These are phyloP conservation scores for Mycosarcoma mackinlayi DNA, from an alignment of 1,284 basidiomycete genomes.

Conservation along the genomic window DNA sequence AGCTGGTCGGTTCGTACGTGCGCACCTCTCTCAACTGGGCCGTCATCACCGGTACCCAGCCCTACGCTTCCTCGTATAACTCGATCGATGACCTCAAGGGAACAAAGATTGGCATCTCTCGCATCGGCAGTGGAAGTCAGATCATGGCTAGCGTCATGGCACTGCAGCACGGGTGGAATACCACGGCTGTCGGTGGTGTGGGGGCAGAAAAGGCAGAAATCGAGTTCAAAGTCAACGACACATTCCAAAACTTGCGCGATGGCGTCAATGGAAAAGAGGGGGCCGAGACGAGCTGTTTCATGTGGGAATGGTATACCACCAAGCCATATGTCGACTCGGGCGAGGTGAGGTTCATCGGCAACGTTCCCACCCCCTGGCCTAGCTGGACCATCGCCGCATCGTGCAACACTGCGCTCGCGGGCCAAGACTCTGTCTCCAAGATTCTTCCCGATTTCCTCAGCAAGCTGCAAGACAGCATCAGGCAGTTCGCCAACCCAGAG, in stretches of 20 bases:
- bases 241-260: slow-evolving; percentile 77
- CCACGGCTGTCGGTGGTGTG: slow-evolving; percentile 7
- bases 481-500: slow-evolving; percentile 50
- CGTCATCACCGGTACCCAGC: slow-evolving; percentile 84
- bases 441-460: slow-evolving; percentile 46
- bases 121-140: slow-evolving; percentile 86
- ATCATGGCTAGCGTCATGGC: slow-evolving; percentile 97
- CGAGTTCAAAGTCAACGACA: slow-evolving; percentile 64
- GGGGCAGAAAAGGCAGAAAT: slow-evolving; percentile 21
- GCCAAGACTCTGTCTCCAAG: not conserved
- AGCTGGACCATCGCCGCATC: slow-evolving; percentile 76
- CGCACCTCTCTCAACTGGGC: slow-evolving; percentile 72
- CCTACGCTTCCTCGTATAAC: slow-evolving; percentile 72
- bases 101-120: slow-evolving; percentile 87
- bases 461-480: slow-evolving; percentile 45
- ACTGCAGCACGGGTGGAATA: slow-evolving; percentile 72
- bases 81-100: slow-evolving; percentile 81
- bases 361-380: slow-evolving; percentile 92
- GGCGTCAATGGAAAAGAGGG: slow-evolving; percentile 77
- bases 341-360: slow-evolving; percentile 82
- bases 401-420: slow-evolving; percentile 24
- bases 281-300: slow-evolving; percentile 36
- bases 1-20: slow-evolving; percentile 92
- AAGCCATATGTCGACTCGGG: slow-evolving; percentile 88
- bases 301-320: slow-evolving; percentile 90